Base-by-base conservation (phyloP, 805 yeast genomes). In the Kodamaea hsintzibuensis region DNA sequence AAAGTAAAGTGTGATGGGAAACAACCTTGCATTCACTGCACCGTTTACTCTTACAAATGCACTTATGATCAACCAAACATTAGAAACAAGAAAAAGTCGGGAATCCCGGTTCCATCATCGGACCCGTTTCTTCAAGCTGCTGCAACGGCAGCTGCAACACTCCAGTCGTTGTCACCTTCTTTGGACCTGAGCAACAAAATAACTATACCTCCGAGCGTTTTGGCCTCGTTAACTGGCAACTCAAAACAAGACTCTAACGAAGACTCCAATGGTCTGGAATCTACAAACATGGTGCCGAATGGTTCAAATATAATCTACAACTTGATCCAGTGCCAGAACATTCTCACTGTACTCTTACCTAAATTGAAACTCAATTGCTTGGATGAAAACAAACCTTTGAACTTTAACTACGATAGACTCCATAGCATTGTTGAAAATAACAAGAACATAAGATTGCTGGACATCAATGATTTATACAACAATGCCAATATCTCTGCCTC, bases 11-110 rank as follows among this genome's bases (percentile, higher is more conserved):
- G 96, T 69, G 91, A 87, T 65, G 95, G 93, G 3, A 80, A 81
- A 60, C 86, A 81, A 60, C 95, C 93, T 0, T 88, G 96, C 67
- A 80, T 82, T 33, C 90, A 85, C 67, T 91, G 97, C 66, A 88
- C 96, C 1, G 96, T 90, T 1, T 91, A 90, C 70, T 83, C 89
- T 17, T 89, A 88, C 68, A 87, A 83, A 54, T 91, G 97, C 70
- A 83, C 96, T 0, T 91, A 91, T 66, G 89, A 88, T 63, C 90
- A 89, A 62, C 93, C 96, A 8, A 78, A 86, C 50, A 73, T 78
- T 52, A 70, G 89, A 49, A 82, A 81, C 62, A 82, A 72, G 61
- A 72, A 70, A 55, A 63, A 65, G 47, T 60, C 63, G n/a, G 71
- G 69, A 1, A 65, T 68, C 12, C 74, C 73, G 2, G 54, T 56